Base-by-base conservation (phyloP, 495 filamentous ascomycete species). In the Aspergillus mulundensis region DNA sequence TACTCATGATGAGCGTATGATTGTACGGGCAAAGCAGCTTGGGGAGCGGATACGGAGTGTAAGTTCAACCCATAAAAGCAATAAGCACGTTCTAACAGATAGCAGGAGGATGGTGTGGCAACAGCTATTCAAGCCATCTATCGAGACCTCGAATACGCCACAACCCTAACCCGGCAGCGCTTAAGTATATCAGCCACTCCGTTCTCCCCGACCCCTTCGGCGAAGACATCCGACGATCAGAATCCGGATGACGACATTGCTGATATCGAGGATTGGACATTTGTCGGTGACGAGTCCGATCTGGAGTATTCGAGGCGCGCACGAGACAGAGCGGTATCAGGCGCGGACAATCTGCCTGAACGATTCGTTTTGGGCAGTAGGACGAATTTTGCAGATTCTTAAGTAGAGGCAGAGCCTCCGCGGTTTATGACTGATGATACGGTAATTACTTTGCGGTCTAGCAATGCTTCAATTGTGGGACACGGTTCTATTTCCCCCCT, bases 121-220 rank as follows among this genome's bases (percentile, higher is more conserved):
- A 87, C 79, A 15, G 94, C 95, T 10, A 90, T 98, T 58, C 89
- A 97, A 66, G 85, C 86, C 51, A 90, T 98, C 50, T 98, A 97
- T 68, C 86, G 94, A 10, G 94, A 97, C 67, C 79, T 98, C 39
- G 94, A 97, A 65, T 97, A 97, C 57, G 95, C 94, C n/a, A 88
- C 85, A 67, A 87, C 86, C 18, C 76, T 97, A 50, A 87, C 95
- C 70, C 88, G 87, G 67, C 77, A 80, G 61, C 80, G 76, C 40
- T 73, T 69, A 0, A 67, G 65, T 48, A 65, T 69, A 21, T 75
- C 77, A 12, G 66, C 72, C 6, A 75, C 72, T 14, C 71, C 74
- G 0, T 74, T 73, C 52, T 75, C 70, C 10, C 72, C 73, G 5
- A 72, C 67, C 0, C 72, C 70, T 0, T 62, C 70, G 8, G 66